Conservation (phyloP, 139 green algal genomes). For the Marvania coccoides region DNA sequence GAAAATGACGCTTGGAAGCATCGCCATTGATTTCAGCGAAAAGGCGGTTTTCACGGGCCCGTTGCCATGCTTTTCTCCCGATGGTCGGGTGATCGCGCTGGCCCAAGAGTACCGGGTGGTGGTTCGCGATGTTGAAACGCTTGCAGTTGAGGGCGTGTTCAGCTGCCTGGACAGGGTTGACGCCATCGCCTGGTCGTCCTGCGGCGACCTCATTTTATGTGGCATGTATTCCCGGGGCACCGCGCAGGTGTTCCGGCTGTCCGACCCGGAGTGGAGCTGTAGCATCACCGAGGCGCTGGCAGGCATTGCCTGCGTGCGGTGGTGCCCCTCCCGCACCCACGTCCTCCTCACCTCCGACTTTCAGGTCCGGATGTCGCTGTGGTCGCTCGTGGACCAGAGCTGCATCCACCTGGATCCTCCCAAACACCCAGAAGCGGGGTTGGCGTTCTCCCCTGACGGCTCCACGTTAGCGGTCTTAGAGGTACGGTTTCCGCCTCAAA, state of each 20-base stretch:
- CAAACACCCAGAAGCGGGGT: slow-evolving; percentile 52
- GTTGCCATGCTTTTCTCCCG: slow-evolving; percentile 46
- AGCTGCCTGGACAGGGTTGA: slow-evolving; percentile 79
- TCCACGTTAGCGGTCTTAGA: slow-evolving; percentile 61
- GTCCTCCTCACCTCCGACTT: slow-evolving; percentile 75
- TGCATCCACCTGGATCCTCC: slow-evolving; percentile 60
- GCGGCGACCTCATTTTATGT: slow-evolving; percentile 69
- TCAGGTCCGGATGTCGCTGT: slow-evolving; percentile 70
- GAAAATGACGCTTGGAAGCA: too few species aligned
- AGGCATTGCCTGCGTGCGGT: slow-evolving; percentile 30
- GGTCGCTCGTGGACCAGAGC: slow-evolving; percentile 58
- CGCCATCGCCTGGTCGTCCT: slow-evolving; percentile 66
- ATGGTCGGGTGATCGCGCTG: slow-evolving; percentile 57
- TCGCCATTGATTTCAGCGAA: slow-evolving; percentile 77
- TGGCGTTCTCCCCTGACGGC: slow-evolving; percentile 67
- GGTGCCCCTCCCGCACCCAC: slow-evolving; percentile 46
- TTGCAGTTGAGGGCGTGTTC: slow-evolving; percentile 66
- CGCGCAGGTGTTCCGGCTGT: slow-evolving; percentile 53
- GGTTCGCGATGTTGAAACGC: slow-evolving; percentile 53
- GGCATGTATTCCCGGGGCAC: slow-evolving; percentile 46
- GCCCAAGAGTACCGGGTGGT: slow-evolving; percentile 71
- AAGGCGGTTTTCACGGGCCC: slow-evolving; percentile 43
- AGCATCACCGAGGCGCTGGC: slow-evolving; percentile 80
- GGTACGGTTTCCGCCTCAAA: slow-evolving; percentile 25
- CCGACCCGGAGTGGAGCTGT: slow-evolving; percentile 74